These are phyloP conservation scores for Aegilops speltoides DNA, from an alignment of 176 grass and related monocot genomes.

Conservation along the genomic window DNA sequence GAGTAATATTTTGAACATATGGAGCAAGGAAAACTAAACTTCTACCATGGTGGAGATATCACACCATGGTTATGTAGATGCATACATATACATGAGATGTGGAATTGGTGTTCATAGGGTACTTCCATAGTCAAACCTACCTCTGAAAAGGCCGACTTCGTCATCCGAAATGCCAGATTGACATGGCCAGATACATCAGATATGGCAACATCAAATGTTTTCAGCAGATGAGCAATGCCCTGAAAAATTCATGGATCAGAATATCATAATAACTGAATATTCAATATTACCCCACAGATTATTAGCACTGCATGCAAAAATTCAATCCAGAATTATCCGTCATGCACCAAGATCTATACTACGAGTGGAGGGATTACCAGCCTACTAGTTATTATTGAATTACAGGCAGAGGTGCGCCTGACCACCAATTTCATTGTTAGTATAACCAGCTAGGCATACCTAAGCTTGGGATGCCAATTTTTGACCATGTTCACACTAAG, in stretches of 20 bases:
- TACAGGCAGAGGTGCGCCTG: not conserved
- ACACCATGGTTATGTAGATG: not conserved
- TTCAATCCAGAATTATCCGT: not conserved
- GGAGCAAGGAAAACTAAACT: not conserved
- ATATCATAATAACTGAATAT: not conserved
- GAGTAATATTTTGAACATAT: not conserved
- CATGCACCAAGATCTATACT: conserved; percentile 16
- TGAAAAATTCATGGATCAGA: conserved; percentile 39
- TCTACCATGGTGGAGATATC: not conserved
- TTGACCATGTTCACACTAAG: conserved; percentile 5
- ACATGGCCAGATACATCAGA: conserved; percentile 71
- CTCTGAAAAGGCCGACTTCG: conserved; percentile 70
- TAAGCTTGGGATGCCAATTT: conserved; percentile 12
- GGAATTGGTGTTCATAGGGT: not conserved
- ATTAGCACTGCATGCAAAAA: not conserved
- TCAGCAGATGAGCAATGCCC: conserved; percentile 63
- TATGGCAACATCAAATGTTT: conserved; percentile 61
- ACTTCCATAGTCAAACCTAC: conserved; percentile 44
- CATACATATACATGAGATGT: conserved; percentile 5
- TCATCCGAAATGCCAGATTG: conserved; percentile 78
- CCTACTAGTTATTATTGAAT: not conserved
- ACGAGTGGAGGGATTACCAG: not conserved
- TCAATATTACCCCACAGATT: not conserved
- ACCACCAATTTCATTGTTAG: not conserved
- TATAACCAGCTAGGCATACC: conserved; percentile 14